Base-by-base conservation (phyloP, 1,284 basidiomycete species). In the Mycena citricolor region DNA sequence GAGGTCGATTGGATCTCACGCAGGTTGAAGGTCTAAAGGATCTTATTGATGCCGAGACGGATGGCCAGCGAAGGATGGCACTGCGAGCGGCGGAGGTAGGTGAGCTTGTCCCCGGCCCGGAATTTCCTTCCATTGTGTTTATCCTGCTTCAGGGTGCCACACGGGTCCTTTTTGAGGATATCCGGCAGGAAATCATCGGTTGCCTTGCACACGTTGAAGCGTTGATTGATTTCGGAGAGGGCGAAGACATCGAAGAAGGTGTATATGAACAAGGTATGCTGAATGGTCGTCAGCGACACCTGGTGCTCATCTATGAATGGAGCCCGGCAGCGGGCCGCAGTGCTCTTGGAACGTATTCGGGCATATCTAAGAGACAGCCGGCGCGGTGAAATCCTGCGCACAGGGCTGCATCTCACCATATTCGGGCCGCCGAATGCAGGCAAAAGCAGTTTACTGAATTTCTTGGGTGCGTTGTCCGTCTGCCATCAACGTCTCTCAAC, bases 361-460 rank as follows among this genome's bases (percentile, higher is more conserved):
- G 59, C 56, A 1, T 77, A 87, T 44, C 67, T 92, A 1, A 64
- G 76, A 3, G 88, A 90, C 59, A 79, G 75, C 35, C 74, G 83
- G 20, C 72, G 86, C 21, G 89, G 90, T 0, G 91, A 94, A 61
- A 83, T 94, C 37, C 67, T 93, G 44, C 80, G 86, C n/a, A 79
- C 81, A 1, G 92, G 92, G 0, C 76, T 94, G 29, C 79, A 79
- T 25, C 70, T 94, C 5, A 85, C 86, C 5, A 90, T 95, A 33
- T 92, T 93, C 59, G 91, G 91, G 0, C 88, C 90, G 14, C 89
- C 92, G 0, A 95, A 95, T 57, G 90, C 86, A 2, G 91, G 91
- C 26, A 94, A 94, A 66, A 90, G 86, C 56, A 89, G 81, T 51
- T 63, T 94, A 16, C 72, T 93, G 25, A 94, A 94, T 58, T 86